Percentiles rank a stretch among this genome's conserved stretches.
phyloP scores from a whole-genome alignment of 1,284 basidiomycete species.

The Golubevia pallescens region DNA sequence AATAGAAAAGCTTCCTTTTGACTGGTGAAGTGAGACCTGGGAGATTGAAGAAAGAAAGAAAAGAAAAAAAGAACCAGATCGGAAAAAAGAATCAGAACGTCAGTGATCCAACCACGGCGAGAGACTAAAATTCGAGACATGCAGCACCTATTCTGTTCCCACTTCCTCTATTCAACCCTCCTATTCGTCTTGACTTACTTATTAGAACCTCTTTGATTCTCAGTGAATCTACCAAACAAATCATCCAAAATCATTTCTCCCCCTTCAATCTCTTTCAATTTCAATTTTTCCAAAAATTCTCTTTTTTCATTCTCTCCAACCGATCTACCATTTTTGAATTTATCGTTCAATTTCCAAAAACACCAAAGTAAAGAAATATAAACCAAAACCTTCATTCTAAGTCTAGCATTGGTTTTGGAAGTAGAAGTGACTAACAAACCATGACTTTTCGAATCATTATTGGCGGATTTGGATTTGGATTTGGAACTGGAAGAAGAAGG shows the following conservation, averaged over 20 bases:
- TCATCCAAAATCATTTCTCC: constrained; percentile 25
- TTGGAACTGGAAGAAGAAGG: neutral
- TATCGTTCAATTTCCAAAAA: constrained; percentile 13
- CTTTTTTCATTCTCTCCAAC: constrained; percentile 14
- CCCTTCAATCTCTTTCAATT: constrained; percentile 12
- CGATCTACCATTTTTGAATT: constrained; percentile 2
- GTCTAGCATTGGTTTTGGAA: neutral
- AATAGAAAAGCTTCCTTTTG: constrained; percentile 44
- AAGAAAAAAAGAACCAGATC: too few relatives aligned
- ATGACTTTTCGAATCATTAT: neutral
- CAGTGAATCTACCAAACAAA: constrained; percentile 24
- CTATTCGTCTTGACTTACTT: too few relatives aligned
- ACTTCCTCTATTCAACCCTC: too few relatives aligned
- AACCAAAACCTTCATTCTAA: constrained; percentile 16
- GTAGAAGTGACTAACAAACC: neutral
- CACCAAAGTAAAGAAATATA: constrained; percentile 25
- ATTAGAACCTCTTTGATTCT: constrained; percentile 16
- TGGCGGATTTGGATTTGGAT: neutral
- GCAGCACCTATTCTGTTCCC: too few relatives aligned
- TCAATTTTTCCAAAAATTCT: constrained; percentile 19
- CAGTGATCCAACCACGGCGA: too few relatives aligned
- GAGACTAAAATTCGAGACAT: too few relatives aligned
- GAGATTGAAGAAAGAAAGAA: neutral
- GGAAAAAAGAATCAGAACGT: too few relatives aligned
- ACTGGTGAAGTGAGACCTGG: constrained; percentile 18